Evolutionary conservation across 1,284 basidiomycete species (phyloP).

Genomic region (Mycena citricolor): DNA sequence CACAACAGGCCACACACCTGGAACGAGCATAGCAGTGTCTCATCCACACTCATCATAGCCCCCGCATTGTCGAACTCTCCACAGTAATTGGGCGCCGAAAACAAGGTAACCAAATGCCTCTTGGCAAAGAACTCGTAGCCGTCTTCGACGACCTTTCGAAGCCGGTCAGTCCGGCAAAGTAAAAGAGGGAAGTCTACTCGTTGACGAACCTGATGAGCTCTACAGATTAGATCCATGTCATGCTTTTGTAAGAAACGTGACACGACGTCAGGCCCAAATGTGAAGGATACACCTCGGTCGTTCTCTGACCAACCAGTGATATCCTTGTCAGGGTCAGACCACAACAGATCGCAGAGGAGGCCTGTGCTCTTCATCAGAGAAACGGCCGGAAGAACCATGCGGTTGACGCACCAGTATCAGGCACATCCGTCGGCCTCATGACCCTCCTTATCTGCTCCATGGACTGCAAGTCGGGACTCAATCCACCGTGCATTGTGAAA

Average conservation of each 20-base stretch:
- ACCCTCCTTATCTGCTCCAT: conserved; percentile 99
- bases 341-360: conserved; percentile 92
- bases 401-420: conserved; percentile 83
- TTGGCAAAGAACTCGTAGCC: conserved; percentile 99
- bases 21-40: conserved; percentile 97
- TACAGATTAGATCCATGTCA: conserved; percentile 99
- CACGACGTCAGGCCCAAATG: conserved; percentile 97
- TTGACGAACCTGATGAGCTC: conserved; percentile 88
- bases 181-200: conserved; percentile 8
- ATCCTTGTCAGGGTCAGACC: conserved; percentile 99
- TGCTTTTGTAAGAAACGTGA: conserved; percentile 98
- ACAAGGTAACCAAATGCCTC: conserved; percentile 94
- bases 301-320: conserved; percentile 99
- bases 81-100: conserved; percentile 98
- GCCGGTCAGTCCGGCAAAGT: conserved; percentile 10
- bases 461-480: conserved; percentile 95
- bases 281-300: conserved; percentile 96
- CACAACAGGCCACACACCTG: conserved; percentile 57
- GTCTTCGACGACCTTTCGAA: conserved; percentile 88
- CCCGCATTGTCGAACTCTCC: conserved; percentile 99
- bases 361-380: conserved; percentile 45
- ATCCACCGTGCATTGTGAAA: conserved; percentile 91
- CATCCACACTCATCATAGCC: conserved; percentile 99
- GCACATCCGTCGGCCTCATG: conserved; percentile 98
- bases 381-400: conserved; percentile 8